Evolutionary conservation across 768 basidiomycete genomes (phyloP), one percentile per base, ranked within the genome.

Genomic region (Floccularia luteovirens): DNA sequence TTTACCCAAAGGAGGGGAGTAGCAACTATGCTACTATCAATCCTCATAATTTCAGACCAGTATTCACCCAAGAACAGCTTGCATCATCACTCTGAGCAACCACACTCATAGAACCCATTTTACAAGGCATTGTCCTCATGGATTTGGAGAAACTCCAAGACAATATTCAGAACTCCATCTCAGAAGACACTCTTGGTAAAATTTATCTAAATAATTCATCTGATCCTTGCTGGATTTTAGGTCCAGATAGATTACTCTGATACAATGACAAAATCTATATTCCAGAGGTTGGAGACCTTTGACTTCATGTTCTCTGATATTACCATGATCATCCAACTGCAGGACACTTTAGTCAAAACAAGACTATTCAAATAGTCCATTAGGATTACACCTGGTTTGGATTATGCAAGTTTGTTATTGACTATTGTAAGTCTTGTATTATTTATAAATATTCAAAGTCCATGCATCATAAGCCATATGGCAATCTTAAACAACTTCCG

Each of bases 1-100:
- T 54, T 46, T 50, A 55, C 40, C 46, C 42, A 7, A 55, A 59
- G 55, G 49, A 44, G 48, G 53, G 51, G 48, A 47, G 56, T 49
- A 52, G 34, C 25, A 50, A 43, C 47, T 55, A 48, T 32, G 38
- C 47, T 33, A 12, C 10, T 13, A 49, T 46, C n/a, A 57, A 57
- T 41, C 52, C 47, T 6, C 48, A 51, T 6, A 55, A 57, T 23
- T 39, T 51, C 36, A 32, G 39, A 30, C 51, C 51, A n/a, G 36
- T 51, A 5, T 55, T 56, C 38, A 45, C 51, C 17, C 34, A 44
- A 28, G 47, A 51, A 44, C 35, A 44, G 25, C 43, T 44, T 12
- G 14, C 23, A 4, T 8, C 47, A 7, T 48, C 44, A 35, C 32
- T 34, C 32, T 34, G 48, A 8, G 45, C 50, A 3, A 50, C 40